Conservation (phyloP, 2,329 filamentous ascomycete species). For the Cryphonectria nitschkei region DNA sequence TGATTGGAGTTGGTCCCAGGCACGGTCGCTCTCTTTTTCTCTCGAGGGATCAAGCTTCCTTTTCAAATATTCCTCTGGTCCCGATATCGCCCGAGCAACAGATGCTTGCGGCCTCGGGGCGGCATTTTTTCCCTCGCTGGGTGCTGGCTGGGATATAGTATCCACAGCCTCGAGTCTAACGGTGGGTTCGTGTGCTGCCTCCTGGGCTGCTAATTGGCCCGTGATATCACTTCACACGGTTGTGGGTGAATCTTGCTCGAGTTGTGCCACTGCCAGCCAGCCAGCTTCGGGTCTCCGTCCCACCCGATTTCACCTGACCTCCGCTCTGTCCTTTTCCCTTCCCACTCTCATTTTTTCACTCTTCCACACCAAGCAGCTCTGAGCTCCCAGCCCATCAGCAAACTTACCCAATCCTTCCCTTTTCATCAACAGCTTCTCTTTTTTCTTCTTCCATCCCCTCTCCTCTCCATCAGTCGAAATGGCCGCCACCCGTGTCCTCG, state of each 20-base stretch:
- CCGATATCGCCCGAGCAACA: conserved; percentile 30
- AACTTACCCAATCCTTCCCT: conserved; percentile 34
- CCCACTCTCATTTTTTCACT: conserved; percentile 33
- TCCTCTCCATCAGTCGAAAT: conserved; percentile 68
- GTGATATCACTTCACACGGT: conserved; percentile 33
- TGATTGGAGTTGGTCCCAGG: background rate
- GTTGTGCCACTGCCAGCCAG: conserved; percentile 29
- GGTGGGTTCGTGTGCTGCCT: conserved; percentile 32
- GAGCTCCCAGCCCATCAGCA: conserved; percentile 28
- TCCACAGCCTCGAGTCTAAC: conserved; percentile 33
- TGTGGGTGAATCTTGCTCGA: conserved; percentile 30
- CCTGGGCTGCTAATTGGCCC: conserved; percentile 35
- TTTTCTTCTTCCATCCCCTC: conserved; percentile 40
- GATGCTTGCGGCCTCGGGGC: conserved; percentile 28
- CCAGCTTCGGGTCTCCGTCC: conserved; percentile 29
- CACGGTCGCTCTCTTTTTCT: background rate
- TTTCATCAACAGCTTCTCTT: conserved; percentile 48
- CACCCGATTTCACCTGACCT: conserved; percentile 31
- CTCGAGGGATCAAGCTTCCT: conserved; percentile 15
- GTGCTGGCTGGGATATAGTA: conserved; percentile 33
- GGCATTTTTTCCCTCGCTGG: conserved; percentile 33
- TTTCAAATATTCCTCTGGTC: conserved; percentile 21
- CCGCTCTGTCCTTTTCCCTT: conserved; percentile 36
- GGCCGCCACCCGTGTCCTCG: conserved; percentile 77
- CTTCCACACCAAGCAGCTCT: conserved; percentile 34